These are phyloP conservation scores for Xylariales sp. DNA, from an alignment of 2,329 filamentous ascomycete genomes.

Conservation along the genomic window DNA sequence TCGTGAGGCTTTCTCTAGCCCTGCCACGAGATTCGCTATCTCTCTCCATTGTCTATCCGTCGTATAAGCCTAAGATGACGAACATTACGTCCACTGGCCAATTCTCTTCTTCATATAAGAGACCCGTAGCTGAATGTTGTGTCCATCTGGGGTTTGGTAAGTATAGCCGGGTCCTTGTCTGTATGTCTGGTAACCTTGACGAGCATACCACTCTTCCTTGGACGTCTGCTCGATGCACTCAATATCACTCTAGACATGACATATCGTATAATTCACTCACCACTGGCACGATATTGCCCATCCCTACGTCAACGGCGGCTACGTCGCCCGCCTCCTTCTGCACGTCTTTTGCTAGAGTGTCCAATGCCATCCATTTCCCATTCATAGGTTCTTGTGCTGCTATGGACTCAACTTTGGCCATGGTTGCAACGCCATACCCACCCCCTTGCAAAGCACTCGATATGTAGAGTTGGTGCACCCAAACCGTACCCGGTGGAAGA, in stretches of 20 bases:
- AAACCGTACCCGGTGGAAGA: slow-evolving; percentile 51
- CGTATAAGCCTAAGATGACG: slow-evolving; percentile 12
- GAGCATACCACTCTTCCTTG: slow-evolving; percentile 47
- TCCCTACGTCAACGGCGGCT: slow-evolving; percentile 45
- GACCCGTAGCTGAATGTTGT: slow-evolving; percentile 36
- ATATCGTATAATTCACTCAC: slow-evolving; percentile 43
- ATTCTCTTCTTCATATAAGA: slow-evolving; percentile 47
- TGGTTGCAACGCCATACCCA: slow-evolving; percentile 53
- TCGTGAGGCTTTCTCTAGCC: slow-evolving; percentile 23
- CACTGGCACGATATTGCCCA: slow-evolving; percentile 36
- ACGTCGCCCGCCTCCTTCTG: slow-evolving; percentile 45
- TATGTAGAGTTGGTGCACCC: slow-evolving; percentile 57
- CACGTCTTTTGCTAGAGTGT: slow-evolving; percentile 50
- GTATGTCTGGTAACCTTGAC: slow-evolving; percentile 45
- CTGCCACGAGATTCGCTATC: not conserved
- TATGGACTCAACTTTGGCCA: slow-evolving; percentile 51
- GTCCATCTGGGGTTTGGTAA: slow-evolving; percentile 33
- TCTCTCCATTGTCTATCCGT: slow-evolving; percentile 7
- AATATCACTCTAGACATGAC: slow-evolving; percentile 15
- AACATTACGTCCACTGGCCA: slow-evolving; percentile 22
- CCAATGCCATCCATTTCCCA: slow-evolving; percentile 52
- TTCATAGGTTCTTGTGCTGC: slow-evolving; percentile 50
- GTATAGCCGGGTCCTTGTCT: slow-evolving; percentile 38
- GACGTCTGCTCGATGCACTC: slow-evolving; percentile 37
- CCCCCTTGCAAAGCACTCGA: slow-evolving; percentile 53